A percentile compares a stretch with the other conserved stretches of the same genome.
Evolutionary conservation across 768 basidiomycete genomes (phyloP).

Genomic region (Xanthoconium stramineum): DNA sequence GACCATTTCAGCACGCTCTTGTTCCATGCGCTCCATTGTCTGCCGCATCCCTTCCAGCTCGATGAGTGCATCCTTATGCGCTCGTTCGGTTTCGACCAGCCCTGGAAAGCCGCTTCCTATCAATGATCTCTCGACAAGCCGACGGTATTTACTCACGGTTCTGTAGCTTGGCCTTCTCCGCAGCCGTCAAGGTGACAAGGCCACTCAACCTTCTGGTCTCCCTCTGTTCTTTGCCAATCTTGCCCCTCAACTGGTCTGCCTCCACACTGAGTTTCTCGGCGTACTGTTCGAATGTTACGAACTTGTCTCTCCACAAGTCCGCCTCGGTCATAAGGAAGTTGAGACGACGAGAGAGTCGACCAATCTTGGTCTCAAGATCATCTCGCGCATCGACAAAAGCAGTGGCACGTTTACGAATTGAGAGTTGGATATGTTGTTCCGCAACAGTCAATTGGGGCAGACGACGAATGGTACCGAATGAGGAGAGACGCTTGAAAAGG

Average conservation of each 20-base stretch:
- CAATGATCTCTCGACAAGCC: neutral
- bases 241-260: constrained; percentile 77
- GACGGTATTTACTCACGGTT: constrained; percentile 51
- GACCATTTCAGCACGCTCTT: constrained; percentile 84
- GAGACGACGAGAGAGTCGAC: constrained; percentile 75
- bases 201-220: constrained; percentile 85
- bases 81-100: constrained; percentile 75
- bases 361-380: constrained; percentile 92
- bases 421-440: constrained; percentile 81
- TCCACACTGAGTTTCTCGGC: constrained; percentile 88
- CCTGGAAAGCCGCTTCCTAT: constrained; percentile 41
- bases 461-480: constrained; percentile 66
- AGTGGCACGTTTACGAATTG: constrained; percentile 90
- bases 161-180: constrained; percentile 77
- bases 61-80: constrained; percentile 74
- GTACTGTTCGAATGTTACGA: constrained; percentile 91
- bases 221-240: constrained; percentile 88
- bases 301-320: constrained; percentile 90
- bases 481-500: constrained; percentile 78
- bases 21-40: constrained; percentile 84
- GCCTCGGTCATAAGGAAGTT: constrained; percentile 92
- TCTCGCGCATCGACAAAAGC: constrained; percentile 93
- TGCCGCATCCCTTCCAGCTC: constrained; percentile 83
- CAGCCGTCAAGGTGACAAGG: constrained; percentile 70
- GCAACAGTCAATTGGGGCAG: constrained; percentile 72